These are phyloP conservation scores for Metschnikowia matae DNA, from an alignment of 805 yeast species.

Conservation along the genomic window DNA sequence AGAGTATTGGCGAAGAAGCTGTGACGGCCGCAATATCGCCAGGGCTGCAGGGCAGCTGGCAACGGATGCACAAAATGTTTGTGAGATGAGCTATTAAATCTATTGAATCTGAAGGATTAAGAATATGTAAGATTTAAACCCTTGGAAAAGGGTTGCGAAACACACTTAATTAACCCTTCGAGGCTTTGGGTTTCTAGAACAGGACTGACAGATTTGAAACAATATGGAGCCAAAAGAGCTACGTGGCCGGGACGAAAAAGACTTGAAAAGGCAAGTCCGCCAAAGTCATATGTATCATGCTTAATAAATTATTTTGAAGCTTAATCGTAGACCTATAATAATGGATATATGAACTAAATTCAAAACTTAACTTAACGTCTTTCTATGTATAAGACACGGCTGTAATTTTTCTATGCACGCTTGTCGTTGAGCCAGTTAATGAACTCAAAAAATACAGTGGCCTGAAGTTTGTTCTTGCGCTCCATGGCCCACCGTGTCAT, in stretches of 20 bases:
- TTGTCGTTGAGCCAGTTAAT: conserved; percentile 62
- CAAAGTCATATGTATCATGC: background rate
- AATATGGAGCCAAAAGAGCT: background rate
- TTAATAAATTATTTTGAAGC: background rate
- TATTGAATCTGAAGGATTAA: background rate
- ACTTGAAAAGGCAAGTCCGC: background rate
- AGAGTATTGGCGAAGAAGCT: background rate
- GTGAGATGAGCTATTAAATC: background rate
- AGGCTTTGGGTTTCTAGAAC: background rate
- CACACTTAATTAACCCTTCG: background rate
- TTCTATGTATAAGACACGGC: background rate
- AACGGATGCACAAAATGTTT: background rate
- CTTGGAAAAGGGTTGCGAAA: background rate
- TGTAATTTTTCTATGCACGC: background rate
- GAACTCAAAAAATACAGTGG: conserved; percentile 67
- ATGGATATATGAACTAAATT: no score
- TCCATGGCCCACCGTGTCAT: conserved; percentile 59
- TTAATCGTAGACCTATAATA: no score
- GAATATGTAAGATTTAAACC: background rate
- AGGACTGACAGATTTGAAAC: background rate
- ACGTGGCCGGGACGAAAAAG: background rate
- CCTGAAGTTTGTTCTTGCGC: conserved; percentile 43
- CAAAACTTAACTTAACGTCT: no score
- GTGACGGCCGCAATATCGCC: background rate
- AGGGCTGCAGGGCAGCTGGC: background rate